phyloP scores from a whole-genome alignment of 78 protist genomes.

The Acrasis kona region DNA sequence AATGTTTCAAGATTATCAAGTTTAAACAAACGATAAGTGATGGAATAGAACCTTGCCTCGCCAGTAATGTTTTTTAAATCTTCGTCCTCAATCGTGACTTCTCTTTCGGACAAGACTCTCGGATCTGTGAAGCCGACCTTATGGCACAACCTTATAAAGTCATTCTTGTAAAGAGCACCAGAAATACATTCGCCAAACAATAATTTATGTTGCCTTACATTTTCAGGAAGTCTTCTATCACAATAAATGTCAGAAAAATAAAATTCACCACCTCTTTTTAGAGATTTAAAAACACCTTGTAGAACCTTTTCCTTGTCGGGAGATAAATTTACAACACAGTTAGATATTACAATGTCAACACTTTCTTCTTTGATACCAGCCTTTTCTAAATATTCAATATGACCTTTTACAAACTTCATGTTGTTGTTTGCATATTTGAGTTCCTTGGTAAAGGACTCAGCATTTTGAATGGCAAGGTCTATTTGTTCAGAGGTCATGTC shows the following conservation, averaged over 20 bases:
- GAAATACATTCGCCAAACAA: slow-evolving; percentile 61
- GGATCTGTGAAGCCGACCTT: slow-evolving; percentile 51
- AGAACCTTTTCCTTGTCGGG: slow-evolving; percentile 63
- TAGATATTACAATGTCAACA: slow-evolving; percentile 46
- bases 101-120: slow-evolving; percentile 22
- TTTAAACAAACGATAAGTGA: slow-evolving; percentile 69
- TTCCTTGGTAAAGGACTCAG: slow-evolving; percentile 13
- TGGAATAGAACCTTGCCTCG: slow-evolving; percentile 27
- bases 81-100: not conserved
- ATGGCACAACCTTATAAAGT: slow-evolving; percentile 25
- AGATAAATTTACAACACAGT: slow-evolving; percentile 66
- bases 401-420: slow-evolving; percentile 41
- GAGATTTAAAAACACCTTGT: slow-evolving; percentile 37
- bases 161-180: slow-evolving; percentile 64
- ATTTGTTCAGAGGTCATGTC: slow-evolving; percentile 83
- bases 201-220: not conserved
- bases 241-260: slow-evolving; percentile 57
- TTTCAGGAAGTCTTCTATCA: slow-evolving; percentile 44
- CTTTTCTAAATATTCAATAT: slow-evolving; percentile 49
- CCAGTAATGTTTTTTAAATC: slow-evolving; percentile 14
- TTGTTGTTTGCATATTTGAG: slow-evolving; percentile 26
- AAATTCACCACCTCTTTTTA: slow-evolving; percentile 63
- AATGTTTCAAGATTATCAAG: slow-evolving; percentile 37
- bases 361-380: slow-evolving; percentile 26
- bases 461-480: slow-evolving; percentile 22